Base-by-base conservation (phyloP, 1,284 basidiomycete species). In the Bondarzewia mesenterica region DNA sequence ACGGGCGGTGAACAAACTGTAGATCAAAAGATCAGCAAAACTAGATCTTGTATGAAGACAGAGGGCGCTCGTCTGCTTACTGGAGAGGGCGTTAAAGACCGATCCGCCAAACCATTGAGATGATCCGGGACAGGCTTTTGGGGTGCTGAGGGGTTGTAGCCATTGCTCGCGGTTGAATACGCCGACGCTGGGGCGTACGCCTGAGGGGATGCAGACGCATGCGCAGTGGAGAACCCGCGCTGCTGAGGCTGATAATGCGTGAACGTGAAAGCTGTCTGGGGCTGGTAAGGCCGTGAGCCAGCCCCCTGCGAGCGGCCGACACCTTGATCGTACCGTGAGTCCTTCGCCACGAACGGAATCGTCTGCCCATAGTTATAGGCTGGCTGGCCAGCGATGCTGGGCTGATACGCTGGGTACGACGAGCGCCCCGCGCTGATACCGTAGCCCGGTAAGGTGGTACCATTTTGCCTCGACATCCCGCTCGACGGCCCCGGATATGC, bases 161-260 rank as follows among this genome's bases (percentile, higher is more conserved):
- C 6, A 32, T 50, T 48, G 3, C 37, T 10, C 18, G 43, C 36
- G n/a, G 46, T 16, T 3, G 41, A 23, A n/a, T 40, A 22, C 20
- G 18, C 35, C 14, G 23, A 12, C n/a, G 16, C 15, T 12, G n/a
- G 10, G 45, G 48, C 16, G 35, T 14, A 16, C 38, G 37, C 27
- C 25, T 15, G 15, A 37, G 44, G 7, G 43, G 32, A 20, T 53
- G 48, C 10, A 12, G 42, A 35, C 7, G 51, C 29, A 46, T 44
- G 42, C 41, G 53, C 56, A 10, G 60, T 49, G 7, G 68, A 65
- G 42, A 75, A 75, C 4, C 65, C 68, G 23, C 63, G 70, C 42
- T 72, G 72, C 36, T 71, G 66, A 12, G 74, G 74, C 53, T 76
- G 74, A 54, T 77, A 78, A 57, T 77, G 74, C 20, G 67, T 68